Evolutionary conservation across 139 green algal species (phyloP), one percentile per base, ranked within the genome.

Genomic region (Haematococcus lacustris): DNA sequence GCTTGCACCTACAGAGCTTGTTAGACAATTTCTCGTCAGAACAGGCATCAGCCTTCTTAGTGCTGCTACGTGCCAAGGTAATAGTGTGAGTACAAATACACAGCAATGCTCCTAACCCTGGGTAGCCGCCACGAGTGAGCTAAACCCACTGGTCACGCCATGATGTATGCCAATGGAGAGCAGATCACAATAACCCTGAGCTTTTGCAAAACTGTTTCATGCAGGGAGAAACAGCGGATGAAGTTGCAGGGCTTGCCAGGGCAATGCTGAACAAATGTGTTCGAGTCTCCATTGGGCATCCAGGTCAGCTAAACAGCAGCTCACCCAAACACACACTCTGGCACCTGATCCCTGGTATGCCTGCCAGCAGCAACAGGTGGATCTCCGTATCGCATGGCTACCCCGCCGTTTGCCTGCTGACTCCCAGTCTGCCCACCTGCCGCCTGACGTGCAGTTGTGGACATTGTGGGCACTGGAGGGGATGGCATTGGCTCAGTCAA

Each of bases 391-490:
- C n/a, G n/a, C n/a, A n/a, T n/a, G n/a, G n/a, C n/a, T n/a, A n/a
- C n/a, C n/a, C n/a, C n/a, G n/a, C n/a, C n/a, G n/a, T n/a, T n/a
- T n/a, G n/a, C n/a, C n/a, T n/a, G n/a, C n/a, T n/a, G n/a, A n/a
- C n/a, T n/a, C n/a, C n/a, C n/a, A n/a, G n/a, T n/a, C n/a, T 51
- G 32, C 34, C 3, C 66, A 3, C 60, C 34, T 30, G 25, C 28
- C 6, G 57, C 21, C 34, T 59, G 33, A n/a, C 35, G 2, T 71
- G 17, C 63, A 82, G 77, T 91, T 4, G 76, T 99, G 68, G 96
- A 99, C 88, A 99, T 99, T 71, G 96, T 99, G 70, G 96, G 96
- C 41, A 99, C 96, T 0, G 96, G 96, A 34, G 96, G 96, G 17
- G 96, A 99, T 79, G 90, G 90, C 82, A 96, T 97, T 50, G 94